Evolutionary conservation across 1,284 basidiomycete genomes (phyloP), one percentile per base, ranked within the genome.

Genomic region (Ganoderma lingzhi): DNA sequence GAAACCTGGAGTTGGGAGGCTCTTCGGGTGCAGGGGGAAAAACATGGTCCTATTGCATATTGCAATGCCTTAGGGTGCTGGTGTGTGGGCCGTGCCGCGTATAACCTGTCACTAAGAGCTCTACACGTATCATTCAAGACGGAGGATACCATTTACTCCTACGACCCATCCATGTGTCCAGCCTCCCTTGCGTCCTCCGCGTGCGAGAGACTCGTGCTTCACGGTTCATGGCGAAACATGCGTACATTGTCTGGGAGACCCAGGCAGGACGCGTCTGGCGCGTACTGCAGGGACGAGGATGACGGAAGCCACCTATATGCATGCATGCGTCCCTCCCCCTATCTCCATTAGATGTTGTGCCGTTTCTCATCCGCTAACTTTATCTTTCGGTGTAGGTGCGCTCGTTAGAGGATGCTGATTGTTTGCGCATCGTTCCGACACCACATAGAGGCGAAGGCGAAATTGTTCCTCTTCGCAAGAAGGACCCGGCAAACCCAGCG

Each of bases 371-470:
- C 1, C 10, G n/a, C 19, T 37, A 19, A n/a, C 19, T 6, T 10
- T 14, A 9, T 1, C 41, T 44, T 14, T 42, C 39, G 12, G 1
- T 65, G 30, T 74, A 94, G 92, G 93, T 91, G 1, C 76, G 78
- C 41, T 89, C 89, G 1, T 71, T 98, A 8, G 83, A 90, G 73
- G 86, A 90, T 39, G 97, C 97, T 0, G 86, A 93, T 71, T 90
- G 91, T 73, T 90, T 99, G 71, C 91, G 95, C 69, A 89, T 99
- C 66, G 85, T 96, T 23, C 97, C 98, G 8, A 88, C 92, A 64
- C 84, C 89, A 32, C 96, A 98, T 80, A 92, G 94, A 68, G 97
- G 98, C 30, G 90, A 93, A 74, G 96, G 96, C 35, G 96, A 97
- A 73, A 96, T 99, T 65, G 95, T 98, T 0, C 83, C 87, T 1